phyloP scores from a whole-genome alignment of 345 rosid species.

The Ceriops tagal region DNA sequence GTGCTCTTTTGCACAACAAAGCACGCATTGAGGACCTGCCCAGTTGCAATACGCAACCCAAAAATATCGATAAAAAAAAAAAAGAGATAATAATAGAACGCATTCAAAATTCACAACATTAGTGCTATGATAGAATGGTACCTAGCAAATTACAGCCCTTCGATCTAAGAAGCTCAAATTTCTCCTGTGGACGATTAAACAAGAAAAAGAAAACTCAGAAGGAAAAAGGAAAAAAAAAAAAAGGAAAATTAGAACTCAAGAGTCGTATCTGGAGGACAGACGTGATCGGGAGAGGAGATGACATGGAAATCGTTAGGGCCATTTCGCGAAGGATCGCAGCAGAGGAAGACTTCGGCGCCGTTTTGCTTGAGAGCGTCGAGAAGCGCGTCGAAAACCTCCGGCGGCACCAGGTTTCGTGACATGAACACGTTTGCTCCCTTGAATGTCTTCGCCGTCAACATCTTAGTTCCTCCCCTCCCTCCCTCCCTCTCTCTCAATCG shows the following conservation, averaged over 20 bases:
- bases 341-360: constrained; percentile 79
- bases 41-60: constrained; percentile 13
- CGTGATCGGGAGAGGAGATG: constrained; percentile 76
- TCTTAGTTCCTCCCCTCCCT: constrained; percentile 4
- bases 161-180: constrained; percentile 72
- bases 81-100: not conserved
- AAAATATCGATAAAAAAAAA: not conserved
- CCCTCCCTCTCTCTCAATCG: not conserved
- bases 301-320: constrained; percentile 71
- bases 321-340: constrained; percentile 89
- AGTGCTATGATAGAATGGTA: constrained; percentile 16
- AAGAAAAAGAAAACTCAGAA: not conserved
- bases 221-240: not conserved
- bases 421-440: constrained; percentile 68
- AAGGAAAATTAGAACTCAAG: constrained; percentile 13
- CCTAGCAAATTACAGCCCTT: constrained; percentile 84
- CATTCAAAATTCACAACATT: not conserved
- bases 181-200: constrained; percentile 58
- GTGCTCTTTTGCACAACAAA: constrained; percentile 81
- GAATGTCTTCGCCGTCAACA: constrained; percentile 64
- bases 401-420: constrained; percentile 83
- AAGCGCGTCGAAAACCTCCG: constrained; percentile 79
- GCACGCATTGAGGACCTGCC: constrained; percentile 88
- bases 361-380: constrained; percentile 79
- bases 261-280: constrained; percentile 6